These are phyloP conservation scores for Talaromyces borbonicus DNA, from an alignment of 495 filamentous ascomycete species.

Conservation along the genomic window DNA sequence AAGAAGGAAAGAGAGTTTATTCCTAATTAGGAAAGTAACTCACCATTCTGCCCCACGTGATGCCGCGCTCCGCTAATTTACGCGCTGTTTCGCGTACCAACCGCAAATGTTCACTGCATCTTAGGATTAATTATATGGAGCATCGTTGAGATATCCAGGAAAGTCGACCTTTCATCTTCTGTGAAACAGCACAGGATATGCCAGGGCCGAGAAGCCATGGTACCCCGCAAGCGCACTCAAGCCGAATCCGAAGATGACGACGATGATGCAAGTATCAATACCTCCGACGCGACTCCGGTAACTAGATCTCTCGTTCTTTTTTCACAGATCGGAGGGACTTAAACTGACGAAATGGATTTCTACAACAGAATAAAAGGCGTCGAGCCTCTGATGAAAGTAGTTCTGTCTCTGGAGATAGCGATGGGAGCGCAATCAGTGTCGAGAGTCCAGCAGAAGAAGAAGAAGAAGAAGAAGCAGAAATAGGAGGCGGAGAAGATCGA, in stretches of 20 bases:
- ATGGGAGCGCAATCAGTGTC: conserved; percentile 14
- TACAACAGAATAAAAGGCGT: conserved; percentile 27
- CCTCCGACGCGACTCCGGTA: neutral
- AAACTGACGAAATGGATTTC: neutral
- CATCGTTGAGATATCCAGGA: no score
- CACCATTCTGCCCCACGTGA: neutral
- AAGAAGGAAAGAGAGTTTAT: neutral
- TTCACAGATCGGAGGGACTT: neutral
- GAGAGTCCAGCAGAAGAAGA: conserved; percentile 12
- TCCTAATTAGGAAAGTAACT: neutral
- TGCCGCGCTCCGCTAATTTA: conserved; percentile 1
- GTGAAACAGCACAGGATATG: neutral
- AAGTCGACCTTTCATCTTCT: no score
- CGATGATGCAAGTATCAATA: conserved; percentile 10
- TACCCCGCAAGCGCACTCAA: conserved; percentile 39
- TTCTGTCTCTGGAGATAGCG: conserved; percentile 16
- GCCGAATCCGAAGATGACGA: conserved; percentile 37
- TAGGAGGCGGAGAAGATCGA: no score
- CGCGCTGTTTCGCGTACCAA: neutral
- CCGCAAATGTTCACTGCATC: neutral
- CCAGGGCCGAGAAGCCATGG: conserved; percentile 15
- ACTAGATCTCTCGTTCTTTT: neutral
- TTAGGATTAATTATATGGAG: no score
- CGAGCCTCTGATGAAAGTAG: conserved; percentile 19
- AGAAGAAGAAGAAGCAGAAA: no score